Evolutionary conservation across 164 flowering plant genomes (phyloP).

Genomic region (Berberis thunbergii): DNA sequence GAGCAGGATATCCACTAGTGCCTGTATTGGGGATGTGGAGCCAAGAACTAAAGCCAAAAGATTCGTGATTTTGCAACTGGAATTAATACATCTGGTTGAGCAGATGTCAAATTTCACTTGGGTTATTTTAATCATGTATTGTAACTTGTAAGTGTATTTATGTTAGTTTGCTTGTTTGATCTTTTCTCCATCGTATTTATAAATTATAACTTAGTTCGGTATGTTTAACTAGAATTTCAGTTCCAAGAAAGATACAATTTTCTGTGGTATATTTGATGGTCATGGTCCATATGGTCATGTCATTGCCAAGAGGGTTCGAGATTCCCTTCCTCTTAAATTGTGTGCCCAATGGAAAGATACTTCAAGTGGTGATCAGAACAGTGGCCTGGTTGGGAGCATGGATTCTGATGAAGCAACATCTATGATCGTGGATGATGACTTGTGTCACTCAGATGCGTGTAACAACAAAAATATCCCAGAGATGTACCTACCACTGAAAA

Average conservation of each 20-base stretch:
- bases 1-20: too few relatives aligned
- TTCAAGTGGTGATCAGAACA: conserved; percentile 16
- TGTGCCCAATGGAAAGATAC: conserved; percentile 46
- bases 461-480: conserved; percentile 45
- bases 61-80: conserved; percentile 1
- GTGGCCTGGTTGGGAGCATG: conserved; percentile 24
- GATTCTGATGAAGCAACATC: conserved; percentile 43
- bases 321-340: conserved; percentile 60
- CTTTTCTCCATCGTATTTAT: conserved; percentile 1
- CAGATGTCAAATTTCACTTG: neutral
- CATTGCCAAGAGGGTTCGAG: conserved; percentile 78
- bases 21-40: too few relatives aligned
- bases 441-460: conserved; percentile 34
- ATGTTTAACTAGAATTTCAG: conserved; percentile 44
- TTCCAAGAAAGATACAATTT: conserved; percentile 48
- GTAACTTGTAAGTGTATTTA: conserved; percentile 1
- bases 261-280: conserved; percentile 86
- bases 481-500: conserved; percentile 39
- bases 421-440: conserved; percentile 42
- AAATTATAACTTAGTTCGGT: conserved; percentile 15
- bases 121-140: neutral
- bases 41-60: neutral
- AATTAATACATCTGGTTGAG: neutral
- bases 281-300: conserved; percentile 88
- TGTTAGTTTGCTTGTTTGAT: neutral